These are phyloP conservation scores for Puccinellia tenuiflora DNA, from an alignment of 176 grass and related monocot species.

Conservation along the genomic window DNA sequence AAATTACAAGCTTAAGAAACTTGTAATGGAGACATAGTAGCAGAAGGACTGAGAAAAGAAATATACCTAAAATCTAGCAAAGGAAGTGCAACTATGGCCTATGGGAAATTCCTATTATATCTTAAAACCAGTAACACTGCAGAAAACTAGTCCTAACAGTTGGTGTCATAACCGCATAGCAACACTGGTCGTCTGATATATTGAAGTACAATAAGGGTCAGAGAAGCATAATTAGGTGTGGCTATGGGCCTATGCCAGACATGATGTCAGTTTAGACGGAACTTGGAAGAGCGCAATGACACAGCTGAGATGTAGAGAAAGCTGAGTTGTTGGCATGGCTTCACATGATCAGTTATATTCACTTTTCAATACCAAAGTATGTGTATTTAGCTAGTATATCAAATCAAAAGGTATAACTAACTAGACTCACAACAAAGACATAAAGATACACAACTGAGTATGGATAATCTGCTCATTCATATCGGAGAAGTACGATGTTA, in stretches of 20 bases:
- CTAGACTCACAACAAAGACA: background rate
- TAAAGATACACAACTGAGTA: background rate
- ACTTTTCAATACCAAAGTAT: background rate
- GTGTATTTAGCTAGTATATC: background rate
- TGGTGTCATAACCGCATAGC: background rate
- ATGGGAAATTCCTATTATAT: too few species aligned
- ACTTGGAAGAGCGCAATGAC: background rate
- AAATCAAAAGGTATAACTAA: background rate
- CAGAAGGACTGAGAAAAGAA: background rate
- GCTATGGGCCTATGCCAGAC: background rate
- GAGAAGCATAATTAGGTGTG: background rate
- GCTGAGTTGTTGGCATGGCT: background rate
- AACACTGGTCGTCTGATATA: background rate
- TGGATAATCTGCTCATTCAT: background rate
- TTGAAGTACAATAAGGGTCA: background rate
- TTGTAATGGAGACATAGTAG: background rate
- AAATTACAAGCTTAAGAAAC: too few species aligned
- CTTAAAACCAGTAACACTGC: background rate
- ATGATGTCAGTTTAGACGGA: background rate
- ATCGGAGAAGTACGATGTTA: background rate
- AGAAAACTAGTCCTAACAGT: background rate
- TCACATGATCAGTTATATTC: background rate
- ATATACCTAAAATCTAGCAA: background rate
- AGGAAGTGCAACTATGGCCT: background rate
- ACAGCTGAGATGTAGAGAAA: background rate